Conservation (phyloP, 2,329 filamentous ascomycete species). For the Cladosporium sp. region DNA sequence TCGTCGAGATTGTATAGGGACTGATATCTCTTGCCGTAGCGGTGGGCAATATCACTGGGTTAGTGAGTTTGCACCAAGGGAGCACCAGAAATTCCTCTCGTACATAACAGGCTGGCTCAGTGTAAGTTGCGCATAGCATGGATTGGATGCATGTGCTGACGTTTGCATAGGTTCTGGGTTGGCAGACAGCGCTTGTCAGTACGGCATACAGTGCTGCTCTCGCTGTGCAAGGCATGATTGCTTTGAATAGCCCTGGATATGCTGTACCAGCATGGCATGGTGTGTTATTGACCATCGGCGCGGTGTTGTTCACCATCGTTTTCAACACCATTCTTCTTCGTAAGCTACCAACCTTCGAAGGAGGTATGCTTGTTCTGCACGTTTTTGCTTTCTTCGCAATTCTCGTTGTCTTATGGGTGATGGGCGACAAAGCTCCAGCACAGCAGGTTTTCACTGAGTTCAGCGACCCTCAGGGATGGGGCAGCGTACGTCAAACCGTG, state of each 20-base stretch:
- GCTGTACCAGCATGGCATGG: constrained; percentile 39
- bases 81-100: constrained; percentile 24
- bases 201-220: constrained; percentile 2
- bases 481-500: constrained; percentile 6
- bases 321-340: constrained; percentile 19
- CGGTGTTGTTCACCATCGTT: constrained; percentile 7
- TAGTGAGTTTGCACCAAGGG: constrained; percentile 27
- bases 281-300: constrained; percentile 31
- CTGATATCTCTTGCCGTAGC: not conserved
- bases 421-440: constrained; percentile 21
- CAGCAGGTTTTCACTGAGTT: constrained; percentile 33
- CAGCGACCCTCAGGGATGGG: constrained; percentile 36
- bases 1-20: too few species aligned
- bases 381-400: constrained; percentile 17
- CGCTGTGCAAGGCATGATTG: constrained; percentile 31
- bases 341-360: constrained; percentile 16
- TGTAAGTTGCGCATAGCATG: constrained; percentile 1
- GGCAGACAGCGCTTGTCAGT: constrained; percentile 1
- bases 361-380: constrained; percentile 16
- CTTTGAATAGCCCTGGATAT: constrained; percentile 38
- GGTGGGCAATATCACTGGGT: constrained; percentile 32
- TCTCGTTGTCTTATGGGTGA: constrained; percentile 16
- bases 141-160: not conserved
- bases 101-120: constrained; percentile 26
- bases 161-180: not conserved